phyloP scores from a whole-genome alignment of 208 protist species.

The Paratrypanosoma confusum region DNA sequence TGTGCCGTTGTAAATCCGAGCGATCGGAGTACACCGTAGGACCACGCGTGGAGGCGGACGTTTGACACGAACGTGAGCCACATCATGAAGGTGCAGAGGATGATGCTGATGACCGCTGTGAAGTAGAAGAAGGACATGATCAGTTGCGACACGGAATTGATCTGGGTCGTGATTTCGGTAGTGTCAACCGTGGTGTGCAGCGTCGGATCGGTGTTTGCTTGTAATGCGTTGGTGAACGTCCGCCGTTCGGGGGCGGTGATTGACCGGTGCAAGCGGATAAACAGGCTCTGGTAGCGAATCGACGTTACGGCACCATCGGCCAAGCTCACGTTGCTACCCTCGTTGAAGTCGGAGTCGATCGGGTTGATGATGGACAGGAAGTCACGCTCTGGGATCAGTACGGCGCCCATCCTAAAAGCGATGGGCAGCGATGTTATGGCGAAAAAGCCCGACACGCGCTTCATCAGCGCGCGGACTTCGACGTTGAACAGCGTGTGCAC shows the following conservation, averaged over 20 bases:
- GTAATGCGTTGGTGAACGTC: slow-evolving; percentile 74
- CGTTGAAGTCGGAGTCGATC: slow-evolving; percentile 22
- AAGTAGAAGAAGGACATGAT: slow-evolving; percentile 93
- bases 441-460: slow-evolving; percentile 81
- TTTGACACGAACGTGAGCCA: slow-evolving; percentile 94
- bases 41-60: slow-evolving; percentile 90
- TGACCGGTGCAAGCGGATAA: slow-evolving; percentile 40
- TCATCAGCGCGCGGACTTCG: slow-evolving; percentile 61
- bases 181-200: slow-evolving; percentile 36
- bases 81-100: slow-evolving; percentile 92
- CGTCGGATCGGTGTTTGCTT: slow-evolving; percentile 44
- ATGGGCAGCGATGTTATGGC: slow-evolving; percentile 46
- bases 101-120: slow-evolving; percentile 76
- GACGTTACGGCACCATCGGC: slow-evolving; percentile 12
- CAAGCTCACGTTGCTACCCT: neutral
- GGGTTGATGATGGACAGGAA: slow-evolving; percentile 43
- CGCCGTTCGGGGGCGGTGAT: slow-evolving; percentile 28
- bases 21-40: slow-evolving; percentile 90
- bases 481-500: slow-evolving; percentile 28
- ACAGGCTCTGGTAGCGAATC: slow-evolving; percentile 39
- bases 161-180: slow-evolving; percentile 18
- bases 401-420: slow-evolving; percentile 18
- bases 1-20: slow-evolving; percentile 81
- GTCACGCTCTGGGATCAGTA: slow-evolving; percentile 54
- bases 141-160: slow-evolving; percentile 38